phyloP scores from a whole-genome alignment of 495 filamentous ascomycete genomes.

The Lasiosphaeria hispida region DNA sequence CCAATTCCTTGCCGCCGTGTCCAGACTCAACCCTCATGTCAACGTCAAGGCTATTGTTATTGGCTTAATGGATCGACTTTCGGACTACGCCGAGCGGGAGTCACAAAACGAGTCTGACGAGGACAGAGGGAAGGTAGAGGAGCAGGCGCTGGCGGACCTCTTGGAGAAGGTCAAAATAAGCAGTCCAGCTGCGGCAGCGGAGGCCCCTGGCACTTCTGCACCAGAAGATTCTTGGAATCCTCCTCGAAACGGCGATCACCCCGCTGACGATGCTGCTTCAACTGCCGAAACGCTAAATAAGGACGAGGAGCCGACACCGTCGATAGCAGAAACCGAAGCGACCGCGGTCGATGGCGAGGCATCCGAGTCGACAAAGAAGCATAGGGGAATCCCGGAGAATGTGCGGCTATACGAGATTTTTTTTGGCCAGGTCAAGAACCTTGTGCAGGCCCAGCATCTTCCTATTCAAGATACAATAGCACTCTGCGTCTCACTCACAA shows the following conservation, averaged over 20 bases:
- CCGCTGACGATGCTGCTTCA: slow-evolving; percentile 21
- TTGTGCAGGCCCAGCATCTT: slow-evolving; percentile 85
- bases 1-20: slow-evolving; percentile 86
- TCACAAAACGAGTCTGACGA: slow-evolving; percentile 69
- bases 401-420: slow-evolving; percentile 96
- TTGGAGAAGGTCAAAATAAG: slow-evolving; percentile 73
- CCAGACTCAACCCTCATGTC: slow-evolving; percentile 88
- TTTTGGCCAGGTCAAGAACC: slow-evolving; percentile 90
- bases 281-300: slow-evolving; percentile 19
- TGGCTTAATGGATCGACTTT: slow-evolving; percentile 93
- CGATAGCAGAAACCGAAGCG: slow-evolving; percentile 43
- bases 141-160: slow-evolving; percentile 74
- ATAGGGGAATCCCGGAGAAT: slow-evolving; percentile 71
- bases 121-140: slow-evolving; percentile 70
- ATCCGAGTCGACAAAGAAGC: slow-evolving; percentile 49
- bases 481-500: slow-evolving; percentile 83
- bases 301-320: slow-evolving; percentile 39
- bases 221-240: slow-evolving; percentile 16
- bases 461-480: slow-evolving; percentile 95
- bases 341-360: slow-evolving; percentile 41
- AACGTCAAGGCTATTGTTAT: slow-evolving; percentile 98
- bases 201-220: slow-evolving; percentile 12
- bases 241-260: slow-evolving; percentile 16
- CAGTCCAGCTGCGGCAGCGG: slow-evolving; percentile 51
- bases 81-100: slow-evolving; percentile 86